These are phyloP conservation scores for Alternaria burnsii DNA, from an alignment of 2,329 filamentous ascomycete species.

Conservation along the genomic window DNA sequence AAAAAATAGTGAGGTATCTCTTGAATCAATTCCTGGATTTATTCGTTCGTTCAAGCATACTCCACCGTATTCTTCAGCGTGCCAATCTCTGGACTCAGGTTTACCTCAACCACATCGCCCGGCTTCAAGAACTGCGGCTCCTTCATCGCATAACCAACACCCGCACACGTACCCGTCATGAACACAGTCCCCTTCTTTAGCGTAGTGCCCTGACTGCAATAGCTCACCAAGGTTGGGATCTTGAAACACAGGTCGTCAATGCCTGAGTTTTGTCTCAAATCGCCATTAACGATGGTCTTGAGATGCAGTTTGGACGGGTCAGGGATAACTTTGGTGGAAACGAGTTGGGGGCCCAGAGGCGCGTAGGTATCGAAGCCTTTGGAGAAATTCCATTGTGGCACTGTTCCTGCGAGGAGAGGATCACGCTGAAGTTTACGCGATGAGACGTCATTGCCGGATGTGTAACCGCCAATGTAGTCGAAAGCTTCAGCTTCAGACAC, in stretches of 20 bases:
- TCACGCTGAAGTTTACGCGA: constrained; percentile 63
- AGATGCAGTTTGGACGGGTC: constrained; percentile 57
- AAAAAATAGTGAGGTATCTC: neutral
- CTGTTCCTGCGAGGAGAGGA: constrained; percentile 57
- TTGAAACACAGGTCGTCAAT: constrained; percentile 60
- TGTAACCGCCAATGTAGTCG: constrained; percentile 63
- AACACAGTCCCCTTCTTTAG: constrained; percentile 59
- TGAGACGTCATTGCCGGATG: constrained; percentile 64
- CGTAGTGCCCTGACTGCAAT: constrained; percentile 57
- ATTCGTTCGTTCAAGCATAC: constrained; percentile 31
- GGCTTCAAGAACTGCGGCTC: constrained; percentile 48
- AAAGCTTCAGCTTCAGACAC: constrained; percentile 57
- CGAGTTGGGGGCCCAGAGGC: constrained; percentile 62
- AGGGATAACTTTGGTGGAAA: constrained; percentile 53
- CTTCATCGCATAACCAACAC: constrained; percentile 55
- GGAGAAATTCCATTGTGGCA: constrained; percentile 66
- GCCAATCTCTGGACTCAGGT: constrained; percentile 39
- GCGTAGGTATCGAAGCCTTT: constrained; percentile 67
- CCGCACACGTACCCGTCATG: constrained; percentile 58
- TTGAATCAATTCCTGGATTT: neutral
- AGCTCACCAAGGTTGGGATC: constrained; percentile 57
- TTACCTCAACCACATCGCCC: constrained; percentile 46
- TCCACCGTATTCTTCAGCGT: constrained; percentile 46
- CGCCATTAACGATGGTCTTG: constrained; percentile 59
- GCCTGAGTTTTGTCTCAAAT: constrained; percentile 58